These are phyloP conservation scores for Penstemon davidsonii DNA, from an alignment of 257 asterid species.

Conservation along the genomic window DNA sequence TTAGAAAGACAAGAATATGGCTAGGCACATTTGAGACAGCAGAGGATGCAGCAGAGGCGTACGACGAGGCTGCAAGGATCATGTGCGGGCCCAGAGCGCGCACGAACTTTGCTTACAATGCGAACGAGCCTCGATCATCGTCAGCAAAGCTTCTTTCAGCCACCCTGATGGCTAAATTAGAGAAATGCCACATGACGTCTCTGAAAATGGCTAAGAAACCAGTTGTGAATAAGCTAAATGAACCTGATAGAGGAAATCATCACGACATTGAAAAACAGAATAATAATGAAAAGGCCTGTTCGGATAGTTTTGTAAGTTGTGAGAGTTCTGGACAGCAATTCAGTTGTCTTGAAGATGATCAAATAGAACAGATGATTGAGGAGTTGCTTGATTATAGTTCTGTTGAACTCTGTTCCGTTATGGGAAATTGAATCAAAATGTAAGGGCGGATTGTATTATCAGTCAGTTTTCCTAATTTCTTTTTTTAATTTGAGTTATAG, in stretches of 20 bases:
- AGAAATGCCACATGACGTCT: slow-evolving; percentile 69
- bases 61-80: slow-evolving; percentile 85
- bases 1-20: slow-evolving; percentile 92
- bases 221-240: slow-evolving; percentile 9
- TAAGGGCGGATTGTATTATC: slow-evolving; percentile 15
- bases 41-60: slow-evolving; percentile 89
- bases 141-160: slow-evolving; percentile 65
- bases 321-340: slow-evolving; percentile 27
- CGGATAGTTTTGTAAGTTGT: not conserved
- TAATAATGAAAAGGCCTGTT: not conserved
- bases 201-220: slow-evolving; percentile 51
- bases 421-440: slow-evolving; percentile 26
- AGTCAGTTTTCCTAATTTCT: not conserved
- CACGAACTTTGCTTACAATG: slow-evolving; percentile 67
- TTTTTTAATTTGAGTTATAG: not conserved
- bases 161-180: slow-evolving; percentile 72
- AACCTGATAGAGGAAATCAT: too few relatives aligned
- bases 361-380: slow-evolving; percentile 83
- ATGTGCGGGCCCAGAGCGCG: slow-evolving; percentile 87
- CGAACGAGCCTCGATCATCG: slow-evolving; percentile 52
- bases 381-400: slow-evolving; percentile 79
- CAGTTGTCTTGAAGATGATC: slow-evolving; percentile 64
- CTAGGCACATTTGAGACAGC: slow-evolving; percentile 93
- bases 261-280: not conserved
- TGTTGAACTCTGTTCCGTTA: slow-evolving; percentile 55